Conservation (phyloP, 2,329 filamentous ascomycete genomes). For the Emergomyces africanus region DNA sequence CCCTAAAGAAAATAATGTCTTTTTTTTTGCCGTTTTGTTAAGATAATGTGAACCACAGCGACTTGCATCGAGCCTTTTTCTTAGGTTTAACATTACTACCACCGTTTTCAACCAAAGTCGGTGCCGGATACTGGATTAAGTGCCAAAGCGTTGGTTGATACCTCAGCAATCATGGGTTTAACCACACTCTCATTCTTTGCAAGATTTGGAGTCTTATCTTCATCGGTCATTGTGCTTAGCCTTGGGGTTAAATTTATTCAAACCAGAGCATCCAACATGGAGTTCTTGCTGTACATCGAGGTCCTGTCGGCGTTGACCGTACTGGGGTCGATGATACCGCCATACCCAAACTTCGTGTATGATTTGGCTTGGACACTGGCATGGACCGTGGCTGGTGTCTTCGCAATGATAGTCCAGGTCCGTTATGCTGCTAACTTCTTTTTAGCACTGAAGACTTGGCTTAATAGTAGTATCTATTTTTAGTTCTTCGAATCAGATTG, state of each 20-base stretch:
- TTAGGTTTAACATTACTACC: background rate
- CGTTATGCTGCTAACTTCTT: background rate
- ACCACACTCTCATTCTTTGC: background rate
- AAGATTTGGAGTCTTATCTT: background rate
- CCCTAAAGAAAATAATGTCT: background rate
- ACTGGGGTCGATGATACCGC: background rate
- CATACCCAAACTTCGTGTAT: constrained; percentile 2
- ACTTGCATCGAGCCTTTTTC: background rate
- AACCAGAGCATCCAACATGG: background rate
- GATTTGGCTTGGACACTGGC: constrained; percentile 1
- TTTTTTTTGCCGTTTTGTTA: too few species aligned
- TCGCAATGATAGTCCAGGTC: constrained; percentile 1
- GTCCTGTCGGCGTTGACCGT: background rate
- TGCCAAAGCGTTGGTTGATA: background rate
- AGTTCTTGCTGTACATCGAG: constrained; percentile 3
- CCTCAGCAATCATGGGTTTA: background rate
- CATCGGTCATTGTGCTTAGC: background rate
- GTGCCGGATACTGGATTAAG: background rate
- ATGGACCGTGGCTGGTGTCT: background rate
- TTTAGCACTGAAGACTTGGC: background rate
- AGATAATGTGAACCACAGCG: background rate
- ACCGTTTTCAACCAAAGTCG: background rate
- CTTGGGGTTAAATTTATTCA: background rate
- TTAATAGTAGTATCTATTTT: background rate
- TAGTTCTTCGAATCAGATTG: constrained; percentile 4